Conservation (phyloP, 371 early-diverging fungal species). For the Conidiobolus incongruus region DNA sequence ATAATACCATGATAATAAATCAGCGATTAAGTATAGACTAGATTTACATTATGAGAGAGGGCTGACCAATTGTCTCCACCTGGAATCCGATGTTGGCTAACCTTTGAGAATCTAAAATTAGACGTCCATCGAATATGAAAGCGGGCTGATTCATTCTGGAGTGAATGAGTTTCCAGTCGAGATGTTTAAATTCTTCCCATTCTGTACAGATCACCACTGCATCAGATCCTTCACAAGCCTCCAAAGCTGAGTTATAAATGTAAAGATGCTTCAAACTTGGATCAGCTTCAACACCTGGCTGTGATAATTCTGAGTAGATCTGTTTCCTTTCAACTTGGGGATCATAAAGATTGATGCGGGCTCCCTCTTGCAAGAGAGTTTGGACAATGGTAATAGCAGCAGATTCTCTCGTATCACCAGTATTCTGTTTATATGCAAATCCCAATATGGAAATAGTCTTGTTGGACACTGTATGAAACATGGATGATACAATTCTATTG, state of each 20-base stretch:
- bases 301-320: slow-evolving; percentile 54
- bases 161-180: slow-evolving; percentile 52
- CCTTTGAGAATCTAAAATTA: slow-evolving; percentile 49
- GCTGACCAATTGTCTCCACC: slow-evolving; percentile 48
- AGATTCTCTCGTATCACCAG: slow-evolving; percentile 86
- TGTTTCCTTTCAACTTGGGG: slow-evolving; percentile 71
- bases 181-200: slow-evolving; percentile 79
- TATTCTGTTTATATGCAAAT: slow-evolving; percentile 92
- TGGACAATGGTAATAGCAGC: slow-evolving; percentile 72
- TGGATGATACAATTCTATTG: slow-evolving; percentile 26
- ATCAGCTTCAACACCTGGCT: slow-evolving; percentile 38
- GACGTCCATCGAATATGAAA: slow-evolving; percentile 83
- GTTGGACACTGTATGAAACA: slow-evolving; percentile 69
- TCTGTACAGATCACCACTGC: slow-evolving; percentile 74
- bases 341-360: slow-evolving; percentile 65
- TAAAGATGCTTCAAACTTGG: slow-evolving; percentile 20
- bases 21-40: too few relatives aligned
- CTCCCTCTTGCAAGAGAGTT: slow-evolving; percentile 59
- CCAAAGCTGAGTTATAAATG: slow-evolving; percentile 34
- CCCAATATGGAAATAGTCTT: slow-evolving; percentile 71
- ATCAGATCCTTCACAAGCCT: slow-evolving; percentile 46
- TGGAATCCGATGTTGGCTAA: slow-evolving; percentile 64
- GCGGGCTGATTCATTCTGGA: slow-evolving; percentile 69
- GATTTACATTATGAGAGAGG: not conserved
- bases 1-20: too few relatives aligned